Evolutionary conservation across 805 yeast species (phyloP).

Genomic region (Ogataea saltuana): DNA sequence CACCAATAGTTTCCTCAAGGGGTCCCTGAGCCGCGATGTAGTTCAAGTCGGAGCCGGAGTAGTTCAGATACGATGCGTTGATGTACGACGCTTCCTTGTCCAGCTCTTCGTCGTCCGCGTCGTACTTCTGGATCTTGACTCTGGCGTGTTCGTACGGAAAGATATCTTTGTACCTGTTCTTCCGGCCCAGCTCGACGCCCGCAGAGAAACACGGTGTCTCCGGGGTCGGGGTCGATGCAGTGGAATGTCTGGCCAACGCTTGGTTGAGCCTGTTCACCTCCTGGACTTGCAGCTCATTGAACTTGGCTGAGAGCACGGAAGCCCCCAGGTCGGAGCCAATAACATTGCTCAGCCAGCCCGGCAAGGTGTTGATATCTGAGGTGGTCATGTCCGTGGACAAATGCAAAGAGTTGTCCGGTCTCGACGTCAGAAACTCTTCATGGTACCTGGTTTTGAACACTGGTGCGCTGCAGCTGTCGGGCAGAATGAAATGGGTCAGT

Average conservation of each 20-base stretch:
- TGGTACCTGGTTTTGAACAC: conserved; percentile 51
- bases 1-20: conserved; percentile 64
- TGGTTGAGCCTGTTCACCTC: conserved; percentile 68
- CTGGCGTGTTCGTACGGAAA: conserved; percentile 85
- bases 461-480: conserved; percentile 43
- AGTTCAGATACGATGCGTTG: conserved; percentile 76
- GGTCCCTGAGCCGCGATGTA: conserved; percentile 95
- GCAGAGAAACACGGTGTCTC: conserved; percentile 54
- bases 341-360: conserved; percentile 53
- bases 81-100: conserved; percentile 58
- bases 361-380: conserved; percentile 37
- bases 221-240: conserved; percentile 18
- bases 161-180: conserved; percentile 86
- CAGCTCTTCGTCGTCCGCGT: conserved; percentile 21
- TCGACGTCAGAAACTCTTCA: conserved; percentile 45
- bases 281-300: conserved; percentile 62
- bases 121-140: conserved; percentile 52
- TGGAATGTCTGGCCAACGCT: conserved; percentile 36
- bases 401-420: conserved; percentile 31
- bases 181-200: conserved; percentile 79
- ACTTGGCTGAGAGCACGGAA: conserved; percentile 48
- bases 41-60: conserved; percentile 40
- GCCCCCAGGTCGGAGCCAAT: conserved; percentile 41
- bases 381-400: conserved; percentile 26
- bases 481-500: conserved; percentile 55